phyloP scores from a whole-genome alignment of 805 yeast species.

The Nadsonia fulvescens region DNA sequence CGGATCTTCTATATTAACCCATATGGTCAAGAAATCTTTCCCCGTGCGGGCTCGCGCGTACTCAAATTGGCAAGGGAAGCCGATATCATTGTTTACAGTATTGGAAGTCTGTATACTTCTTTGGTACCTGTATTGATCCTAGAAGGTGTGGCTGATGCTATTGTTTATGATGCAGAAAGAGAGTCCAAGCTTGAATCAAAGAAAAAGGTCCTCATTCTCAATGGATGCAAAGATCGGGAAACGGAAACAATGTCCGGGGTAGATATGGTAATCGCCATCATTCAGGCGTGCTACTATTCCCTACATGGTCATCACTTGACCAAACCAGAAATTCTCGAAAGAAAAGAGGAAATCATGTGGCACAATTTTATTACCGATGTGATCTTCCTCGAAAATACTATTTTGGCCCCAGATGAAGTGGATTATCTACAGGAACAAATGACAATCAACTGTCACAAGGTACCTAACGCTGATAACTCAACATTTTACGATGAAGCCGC shows the following conservation, averaged over 20 bases:
- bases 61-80: constrained; percentile 27
- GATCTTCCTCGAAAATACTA: no score
- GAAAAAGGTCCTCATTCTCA: constrained; percentile 43
- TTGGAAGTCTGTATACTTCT: constrained; percentile 82
- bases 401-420: no score
- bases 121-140: constrained; percentile 61
- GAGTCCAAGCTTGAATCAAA: constrained; percentile 1
- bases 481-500: no score
- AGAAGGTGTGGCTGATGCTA: constrained; percentile 54
- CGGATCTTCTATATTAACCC: constrained; percentile 69
- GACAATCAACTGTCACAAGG: no score
- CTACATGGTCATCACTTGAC: no score
- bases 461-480: no score
- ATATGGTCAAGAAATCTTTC: constrained; percentile 72
- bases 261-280: constrained; percentile 39
- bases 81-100: constrained; percentile 49
- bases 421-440: no score
- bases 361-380: no score
- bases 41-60: constrained; percentile 50
- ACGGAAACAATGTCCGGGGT: constrained; percentile 47
- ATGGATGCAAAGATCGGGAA: constrained; percentile 67
- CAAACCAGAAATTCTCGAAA: no score
- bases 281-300: constrained; percentile 34
- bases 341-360: no score
- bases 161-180: no score